These are phyloP conservation scores for Echria macrotheca DNA, from an alignment of 495 filamentous ascomycete species.

Conservation along the genomic window DNA sequence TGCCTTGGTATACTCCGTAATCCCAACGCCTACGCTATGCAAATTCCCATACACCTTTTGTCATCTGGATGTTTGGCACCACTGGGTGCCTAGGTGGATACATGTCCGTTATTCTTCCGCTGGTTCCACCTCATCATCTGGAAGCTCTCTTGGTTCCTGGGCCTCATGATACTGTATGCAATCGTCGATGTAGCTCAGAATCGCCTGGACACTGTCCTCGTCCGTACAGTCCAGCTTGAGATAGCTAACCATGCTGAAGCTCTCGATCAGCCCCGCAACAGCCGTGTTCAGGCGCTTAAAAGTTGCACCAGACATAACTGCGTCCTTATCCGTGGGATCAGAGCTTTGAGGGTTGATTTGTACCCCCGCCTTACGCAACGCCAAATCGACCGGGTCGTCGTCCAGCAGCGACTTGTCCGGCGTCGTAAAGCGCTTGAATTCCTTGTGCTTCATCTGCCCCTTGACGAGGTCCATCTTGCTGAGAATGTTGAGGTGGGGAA, in stretches of 20 bases:
- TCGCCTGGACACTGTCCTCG: slow-evolving; percentile 84
- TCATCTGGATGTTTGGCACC: too few relatives aligned
- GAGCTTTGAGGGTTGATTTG: slow-evolving; percentile 35
- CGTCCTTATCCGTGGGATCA: slow-evolving; percentile 55
- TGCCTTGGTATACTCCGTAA: slow-evolving; percentile 6
- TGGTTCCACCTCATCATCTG: slow-evolving; percentile 72
- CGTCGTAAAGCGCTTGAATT: slow-evolving; percentile 80
- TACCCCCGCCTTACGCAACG: slow-evolving; percentile 35
- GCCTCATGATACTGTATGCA: slow-evolving; percentile 94
- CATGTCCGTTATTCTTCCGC: too few relatives aligned
- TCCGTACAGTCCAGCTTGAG: slow-evolving; percentile 83
- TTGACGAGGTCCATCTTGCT: slow-evolving; percentile 96
- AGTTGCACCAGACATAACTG: slow-evolving; percentile 70
- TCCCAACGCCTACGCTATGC: slow-evolving; percentile 52
- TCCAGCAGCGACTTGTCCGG: slow-evolving; percentile 74
- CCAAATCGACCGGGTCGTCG: slow-evolving; percentile 55
- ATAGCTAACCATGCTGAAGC: slow-evolving; percentile 96
- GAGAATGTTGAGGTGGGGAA: slow-evolving; percentile 90
- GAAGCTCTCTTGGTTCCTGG: slow-evolving; percentile 84
- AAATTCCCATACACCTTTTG: slow-evolving; percentile 2
- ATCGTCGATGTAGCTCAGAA: slow-evolving; percentile 97
- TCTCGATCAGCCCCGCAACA: slow-evolving; percentile 85
- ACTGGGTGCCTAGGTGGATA: too few relatives aligned
- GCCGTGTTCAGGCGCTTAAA: slow-evolving; percentile 77
- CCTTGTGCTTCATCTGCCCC: slow-evolving; percentile 71